These are phyloP conservation scores for Aspergillus bertholletiae DNA, from an alignment of 495 filamentous ascomycete species.

Conservation along the genomic window DNA sequence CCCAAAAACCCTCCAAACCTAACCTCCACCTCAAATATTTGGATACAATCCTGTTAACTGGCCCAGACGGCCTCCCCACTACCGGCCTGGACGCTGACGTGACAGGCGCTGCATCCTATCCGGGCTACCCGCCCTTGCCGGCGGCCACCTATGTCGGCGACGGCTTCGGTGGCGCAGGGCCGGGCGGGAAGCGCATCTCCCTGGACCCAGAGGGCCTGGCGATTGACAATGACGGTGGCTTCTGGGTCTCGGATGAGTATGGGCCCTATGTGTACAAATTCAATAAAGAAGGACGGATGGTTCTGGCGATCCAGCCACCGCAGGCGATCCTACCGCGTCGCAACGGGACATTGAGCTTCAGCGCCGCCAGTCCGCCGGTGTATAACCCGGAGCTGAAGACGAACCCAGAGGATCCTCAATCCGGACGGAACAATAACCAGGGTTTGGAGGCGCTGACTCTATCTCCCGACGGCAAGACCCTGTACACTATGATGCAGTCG, in stretches of 20 bases:
- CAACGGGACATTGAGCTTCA: constrained; percentile 57
- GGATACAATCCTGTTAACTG: constrained; percentile 64
- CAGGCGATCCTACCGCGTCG: constrained; percentile 64
- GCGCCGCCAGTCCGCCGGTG: constrained; percentile 57
- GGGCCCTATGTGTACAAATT: constrained; percentile 75
- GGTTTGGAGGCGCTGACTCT: constrained; percentile 72
- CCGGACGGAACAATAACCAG: constrained; percentile 72
- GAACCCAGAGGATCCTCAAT: constrained; percentile 52
- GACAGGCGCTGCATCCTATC: constrained; percentile 47
- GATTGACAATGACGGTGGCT: constrained; percentile 63
- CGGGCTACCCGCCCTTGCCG: constrained; percentile 64
- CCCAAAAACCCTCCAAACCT: constrained; percentile 52
- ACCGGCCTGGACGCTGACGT: constrained; percentile 69
- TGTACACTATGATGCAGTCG: constrained; percentile 68
- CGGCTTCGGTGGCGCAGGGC: constrained; percentile 63
- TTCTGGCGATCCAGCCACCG: constrained; percentile 63
- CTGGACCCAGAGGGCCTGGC: constrained; percentile 70
- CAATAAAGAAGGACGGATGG: constrained; percentile 54
- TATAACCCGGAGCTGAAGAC: constrained; percentile 47
- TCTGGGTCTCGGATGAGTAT: constrained; percentile 81
- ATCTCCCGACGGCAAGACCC: constrained; percentile 57
- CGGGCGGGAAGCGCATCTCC: constrained; percentile 58
- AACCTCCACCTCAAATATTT: constrained; percentile 66
- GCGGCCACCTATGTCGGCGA: constrained; percentile 65
- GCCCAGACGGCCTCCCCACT: constrained; percentile 62